phyloP scores from a whole-genome alignment of 345 rosid species.

The Eutrema japonicum region DNA sequence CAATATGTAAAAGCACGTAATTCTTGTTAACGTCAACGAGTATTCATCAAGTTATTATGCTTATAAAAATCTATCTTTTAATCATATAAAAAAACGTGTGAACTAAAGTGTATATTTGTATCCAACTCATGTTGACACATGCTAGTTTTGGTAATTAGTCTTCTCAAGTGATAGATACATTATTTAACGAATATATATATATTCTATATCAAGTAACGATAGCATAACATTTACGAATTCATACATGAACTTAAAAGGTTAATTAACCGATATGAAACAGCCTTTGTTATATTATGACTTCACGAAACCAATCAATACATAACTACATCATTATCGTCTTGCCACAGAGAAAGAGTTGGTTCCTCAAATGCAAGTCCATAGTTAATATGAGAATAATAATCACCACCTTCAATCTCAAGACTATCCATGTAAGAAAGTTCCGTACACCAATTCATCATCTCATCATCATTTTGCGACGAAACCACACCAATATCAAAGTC shows the following conservation, averaged over 20 bases:
- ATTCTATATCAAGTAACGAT: no score
- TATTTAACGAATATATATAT: background rate
- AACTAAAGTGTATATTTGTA: background rate
- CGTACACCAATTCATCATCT: slow-evolving; percentile 54
- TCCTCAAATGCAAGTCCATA: slow-evolving; percentile 49
- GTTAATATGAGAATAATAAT: slow-evolving; percentile 44
- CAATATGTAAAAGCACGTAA: background rate
- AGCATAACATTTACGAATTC: slow-evolving; percentile 6
- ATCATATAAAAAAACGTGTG: background rate
- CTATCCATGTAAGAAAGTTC: slow-evolving; percentile 47
- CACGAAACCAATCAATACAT: slow-evolving; percentile 31
- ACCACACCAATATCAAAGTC: slow-evolving; percentile 44
- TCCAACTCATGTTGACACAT: slow-evolving; percentile 19
- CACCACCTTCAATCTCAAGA: slow-evolving; percentile 46
- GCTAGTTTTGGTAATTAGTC: slow-evolving; percentile 3
- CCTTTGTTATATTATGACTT: slow-evolving; percentile 22
- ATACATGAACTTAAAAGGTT: slow-evolving; percentile 17
- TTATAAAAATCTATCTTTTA: background rate
- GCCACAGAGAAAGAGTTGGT: slow-evolving; percentile 51
- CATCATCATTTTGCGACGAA: slow-evolving; percentile 49
- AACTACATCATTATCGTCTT: slow-evolving; percentile 44
- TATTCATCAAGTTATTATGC: background rate
- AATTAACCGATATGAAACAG: slow-evolving; percentile 18
- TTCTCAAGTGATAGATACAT: slow-evolving; percentile 18
- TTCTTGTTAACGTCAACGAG: background rate